Evolutionary conservation across 768 basidiomycete species (phyloP), one percentile per base, ranked within the genome.

Genomic region (Termitomyces eurrhizus): DNA sequence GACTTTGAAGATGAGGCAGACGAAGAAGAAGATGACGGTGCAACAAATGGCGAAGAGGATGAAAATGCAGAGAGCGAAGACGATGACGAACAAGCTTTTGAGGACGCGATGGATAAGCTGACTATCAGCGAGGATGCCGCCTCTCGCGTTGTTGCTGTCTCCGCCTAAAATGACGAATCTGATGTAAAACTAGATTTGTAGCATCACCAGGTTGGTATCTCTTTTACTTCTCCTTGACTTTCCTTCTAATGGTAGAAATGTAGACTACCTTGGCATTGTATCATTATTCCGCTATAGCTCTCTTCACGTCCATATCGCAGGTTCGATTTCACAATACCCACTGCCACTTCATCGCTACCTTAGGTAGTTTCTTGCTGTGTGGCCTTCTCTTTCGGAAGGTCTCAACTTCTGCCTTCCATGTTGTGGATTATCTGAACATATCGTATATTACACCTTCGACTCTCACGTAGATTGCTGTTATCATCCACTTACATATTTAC

Each of bases 1-100:
- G 93, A 94, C 68, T 93, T 83, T 68, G 90, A 93, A 67, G 91
- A 93, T 65, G 87, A 91, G 58, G 77, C 80, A n/a, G 78, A 80
- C 0, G 76, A 78, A 7, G 87, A 86, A 18, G 80, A 80, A 4
- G 81, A 76, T 11, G 76, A 74, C 4, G 78, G 73, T 21, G 76
- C 75, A 39, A 78, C 74, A 36, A 77, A 71, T 1, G 73, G 73
- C 42, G 79, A 74, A 50, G 73, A 74, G 44, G 77, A 78, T n/a
- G 75, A 74, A 33, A 72, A 73, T 33, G 75, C 77, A 12, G 74
- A 76, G 26, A 78, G 75, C 48, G 73, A 74, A 26, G 76, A 78
- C 18, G 76, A 75, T 29, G 75, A 79, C 21, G 75, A 72, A 21
- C 79, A 82, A 45, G 63, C 71, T 11, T 87, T 90, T 60, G 82